phyloP scores from a whole-genome alignment of 1,139 yeast species.

The Pichia sp. region DNA sequence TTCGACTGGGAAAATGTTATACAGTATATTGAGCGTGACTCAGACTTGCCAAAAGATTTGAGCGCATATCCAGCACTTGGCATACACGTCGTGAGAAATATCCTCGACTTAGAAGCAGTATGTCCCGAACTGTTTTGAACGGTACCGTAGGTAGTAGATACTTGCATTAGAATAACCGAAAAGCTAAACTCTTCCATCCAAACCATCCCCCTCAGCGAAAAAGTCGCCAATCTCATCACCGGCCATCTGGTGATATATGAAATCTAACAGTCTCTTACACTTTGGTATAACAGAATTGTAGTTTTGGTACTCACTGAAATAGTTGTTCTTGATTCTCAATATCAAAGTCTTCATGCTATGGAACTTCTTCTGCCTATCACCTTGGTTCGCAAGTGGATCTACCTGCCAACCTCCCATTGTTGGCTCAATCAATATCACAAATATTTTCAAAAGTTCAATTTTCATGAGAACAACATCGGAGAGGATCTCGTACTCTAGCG shows the following conservation, averaged over 20 bases:
- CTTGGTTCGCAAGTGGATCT: no score
- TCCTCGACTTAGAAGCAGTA: conserved; percentile 39
- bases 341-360: not conserved
- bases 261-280: conserved; percentile 9
- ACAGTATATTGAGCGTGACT: conserved; percentile 50
- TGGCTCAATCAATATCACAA: conserved; percentile 3
- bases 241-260: conserved; percentile 8
- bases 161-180: no score
- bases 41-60: conserved; percentile 33
- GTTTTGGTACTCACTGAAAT: conserved; percentile 5
- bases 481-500: not conserved
- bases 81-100: conserved; percentile 36
- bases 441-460: conserved; percentile 5
- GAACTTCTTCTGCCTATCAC: not conserved
- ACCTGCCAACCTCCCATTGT: conserved; percentile 2
- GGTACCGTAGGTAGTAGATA: no score
- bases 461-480: conserved; percentile 3
- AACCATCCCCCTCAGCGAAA: no score
- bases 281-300: conserved; percentile 8
- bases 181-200: no score
- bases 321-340: conserved; percentile 5
- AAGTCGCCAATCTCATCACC: conserved; percentile 6
- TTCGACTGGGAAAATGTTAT: conserved; percentile 47
- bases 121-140: conserved; percentile 40
- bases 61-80: conserved; percentile 35